Conservation (phyloP, 805 yeast genomes). For the Vanderwaltozyma tropicalis region DNA sequence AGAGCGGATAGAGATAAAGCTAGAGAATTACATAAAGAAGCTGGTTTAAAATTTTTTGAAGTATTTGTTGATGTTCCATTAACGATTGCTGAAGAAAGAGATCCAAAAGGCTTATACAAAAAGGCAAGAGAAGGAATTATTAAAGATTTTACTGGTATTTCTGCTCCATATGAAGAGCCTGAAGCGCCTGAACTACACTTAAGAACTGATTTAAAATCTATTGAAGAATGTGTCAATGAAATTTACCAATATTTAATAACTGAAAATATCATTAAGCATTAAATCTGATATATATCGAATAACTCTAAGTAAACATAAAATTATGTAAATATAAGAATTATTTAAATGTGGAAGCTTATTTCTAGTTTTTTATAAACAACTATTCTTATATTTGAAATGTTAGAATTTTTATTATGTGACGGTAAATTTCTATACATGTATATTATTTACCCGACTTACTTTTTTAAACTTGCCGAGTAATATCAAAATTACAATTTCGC, state of each 20-base stretch:
- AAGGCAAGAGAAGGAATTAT: slow-evolving; percentile 93
- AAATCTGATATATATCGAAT: too few relatives aligned
- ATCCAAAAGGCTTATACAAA: slow-evolving; percentile 93
- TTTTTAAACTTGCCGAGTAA: too few relatives aligned
- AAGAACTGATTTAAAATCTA: slow-evolving; percentile 55
- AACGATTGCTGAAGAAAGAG: slow-evolving; percentile 91
- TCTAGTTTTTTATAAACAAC: too few relatives aligned
- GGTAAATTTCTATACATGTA: too few relatives aligned
- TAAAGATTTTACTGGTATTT: slow-evolving; percentile 89
- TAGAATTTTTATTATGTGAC: too few relatives aligned
- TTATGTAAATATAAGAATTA: too few relatives aligned
- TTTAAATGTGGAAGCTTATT: too few relatives aligned
- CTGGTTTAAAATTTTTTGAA: slow-evolving; percentile 75
- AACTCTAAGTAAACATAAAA: too few relatives aligned
- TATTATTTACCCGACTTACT: too few relatives aligned
- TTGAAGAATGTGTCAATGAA: slow-evolving; percentile 72
- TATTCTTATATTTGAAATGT: too few relatives aligned
- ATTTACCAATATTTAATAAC: slow-evolving; percentile 58
- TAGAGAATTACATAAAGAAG: slow-evolving; percentile 69
- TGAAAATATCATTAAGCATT: slow-evolving; percentile 26
- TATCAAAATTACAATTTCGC: too few relatives aligned
- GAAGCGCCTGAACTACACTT: slow-evolving; percentile 73
- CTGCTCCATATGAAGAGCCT: slow-evolving; percentile 95
- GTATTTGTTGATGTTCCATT: slow-evolving; percentile 89
- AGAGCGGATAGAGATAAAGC: slow-evolving; percentile 75